Evolutionary conservation across 371 early-diverging fungal genomes (phyloP).

Genomic region (Mortierella sp.): DNA sequence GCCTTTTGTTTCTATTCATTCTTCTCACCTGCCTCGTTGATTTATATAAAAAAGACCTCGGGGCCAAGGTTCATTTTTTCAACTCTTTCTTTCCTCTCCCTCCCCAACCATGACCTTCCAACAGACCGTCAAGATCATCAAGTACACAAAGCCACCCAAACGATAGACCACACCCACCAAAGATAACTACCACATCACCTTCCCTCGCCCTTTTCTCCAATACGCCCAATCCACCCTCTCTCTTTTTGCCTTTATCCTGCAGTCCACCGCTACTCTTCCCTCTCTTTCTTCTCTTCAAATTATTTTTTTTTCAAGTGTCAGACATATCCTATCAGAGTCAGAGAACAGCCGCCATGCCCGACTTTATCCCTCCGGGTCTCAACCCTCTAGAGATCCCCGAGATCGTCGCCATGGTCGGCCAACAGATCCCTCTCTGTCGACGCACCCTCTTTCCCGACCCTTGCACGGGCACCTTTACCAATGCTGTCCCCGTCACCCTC

Average conservation of each 20-base stretch:
- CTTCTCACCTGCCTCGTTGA: background rate
- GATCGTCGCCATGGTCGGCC: slow-evolving; percentile 38
- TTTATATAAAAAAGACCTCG: background rate
- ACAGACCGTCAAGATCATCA: background rate
- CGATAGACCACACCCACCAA: background rate
- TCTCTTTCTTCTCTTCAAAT: background rate
- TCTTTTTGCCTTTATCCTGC: background rate
- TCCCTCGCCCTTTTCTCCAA: background rate
- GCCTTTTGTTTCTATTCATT: too few relatives aligned
- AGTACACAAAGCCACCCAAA: background rate
- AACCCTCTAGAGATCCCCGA: slow-evolving; percentile 39
- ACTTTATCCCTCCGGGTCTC: slow-evolving; percentile 31
- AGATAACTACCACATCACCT: background rate
- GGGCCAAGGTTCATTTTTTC: background rate
- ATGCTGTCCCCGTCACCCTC: background rate
- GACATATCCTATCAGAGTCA: background rate
- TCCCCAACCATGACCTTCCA: background rate
- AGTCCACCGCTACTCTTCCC: background rate
- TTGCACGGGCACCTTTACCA: slow-evolving; percentile 11
- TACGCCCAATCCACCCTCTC: background rate
- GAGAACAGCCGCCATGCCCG: slow-evolving; percentile 23
- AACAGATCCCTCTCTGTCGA: slow-evolving; percentile 20
- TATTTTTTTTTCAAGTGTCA: background rate
- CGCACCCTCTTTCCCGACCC: background rate
- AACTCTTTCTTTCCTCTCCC: background rate